phyloP scores from a whole-genome alignment of 805 yeast genomes.

The Metschnikowia reukaufii region DNA sequence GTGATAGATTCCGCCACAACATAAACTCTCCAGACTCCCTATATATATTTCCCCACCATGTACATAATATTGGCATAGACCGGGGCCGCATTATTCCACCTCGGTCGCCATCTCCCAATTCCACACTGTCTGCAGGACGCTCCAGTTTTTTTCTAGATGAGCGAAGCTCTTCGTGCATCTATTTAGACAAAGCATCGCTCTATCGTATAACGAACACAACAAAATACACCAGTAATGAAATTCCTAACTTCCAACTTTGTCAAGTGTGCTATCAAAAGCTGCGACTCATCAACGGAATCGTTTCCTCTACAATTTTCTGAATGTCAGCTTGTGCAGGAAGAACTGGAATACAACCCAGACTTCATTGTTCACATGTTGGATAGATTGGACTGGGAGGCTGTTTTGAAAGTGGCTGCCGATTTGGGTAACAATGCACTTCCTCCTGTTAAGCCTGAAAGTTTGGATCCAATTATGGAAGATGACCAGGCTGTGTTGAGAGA shows the following conservation, averaged over 20 bases:
- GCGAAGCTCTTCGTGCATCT: slow-evolving; percentile 1
- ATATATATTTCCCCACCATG: background rate
- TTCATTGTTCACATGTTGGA: slow-evolving; percentile 75
- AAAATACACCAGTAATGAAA: slow-evolving; percentile 55
- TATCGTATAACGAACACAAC: background rate
- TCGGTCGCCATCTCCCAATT: background rate
- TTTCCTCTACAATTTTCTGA: slow-evolving; percentile 76
- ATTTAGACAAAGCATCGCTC: background rate
- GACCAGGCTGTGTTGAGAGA: slow-evolving; percentile 61
- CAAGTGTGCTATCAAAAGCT: slow-evolving; percentile 83
- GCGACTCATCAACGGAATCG: slow-evolving; percentile 70
- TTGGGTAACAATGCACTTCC: slow-evolving; percentile 37
- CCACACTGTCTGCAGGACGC: slow-evolving; percentile 4
- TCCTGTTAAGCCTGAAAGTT: slow-evolving; percentile 55
- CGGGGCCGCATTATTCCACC: background rate
- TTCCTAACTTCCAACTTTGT: slow-evolving; percentile 95
- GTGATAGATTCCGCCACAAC: background rate
- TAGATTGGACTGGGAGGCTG: slow-evolving; percentile 86
- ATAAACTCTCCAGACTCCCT: background rate
- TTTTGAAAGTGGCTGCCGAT: slow-evolving; percentile 74
- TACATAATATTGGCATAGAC: background rate
- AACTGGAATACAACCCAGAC: slow-evolving; percentile 78
- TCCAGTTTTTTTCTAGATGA: slow-evolving; percentile 6
- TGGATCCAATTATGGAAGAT: slow-evolving; percentile 54
- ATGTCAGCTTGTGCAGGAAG: slow-evolving; percentile 73